A percentile compares a stretch with the other conserved stretches of the same genome.
Evolutionary conservation across 257 asterid genomes (phyloP).

Genomic region (Scutellaria barbata): DNA sequence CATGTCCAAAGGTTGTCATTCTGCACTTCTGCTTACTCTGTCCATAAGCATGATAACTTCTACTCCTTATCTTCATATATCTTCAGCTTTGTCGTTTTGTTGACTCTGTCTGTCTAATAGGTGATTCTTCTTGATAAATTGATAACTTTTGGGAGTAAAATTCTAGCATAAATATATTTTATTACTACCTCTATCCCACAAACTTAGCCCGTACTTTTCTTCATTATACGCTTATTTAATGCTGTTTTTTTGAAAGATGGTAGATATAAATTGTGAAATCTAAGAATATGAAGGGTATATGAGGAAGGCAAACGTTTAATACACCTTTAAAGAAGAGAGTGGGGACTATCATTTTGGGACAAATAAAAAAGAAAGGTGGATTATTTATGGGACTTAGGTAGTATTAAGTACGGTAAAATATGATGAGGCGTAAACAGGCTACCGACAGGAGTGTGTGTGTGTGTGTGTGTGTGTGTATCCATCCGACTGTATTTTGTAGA

Average conservation of each 20-base stretch:
- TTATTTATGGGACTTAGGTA: too few relatives aligned
- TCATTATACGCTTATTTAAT: too few relatives aligned
- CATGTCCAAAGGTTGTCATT: conserved; percentile 82
- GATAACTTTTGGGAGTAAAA: background rate
- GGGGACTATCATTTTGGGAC: too few relatives aligned
- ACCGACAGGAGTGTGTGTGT: background rate
- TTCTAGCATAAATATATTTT: background rate
- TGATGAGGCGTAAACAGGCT: background rate
- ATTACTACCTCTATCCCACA: too few relatives aligned
- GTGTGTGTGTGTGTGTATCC: background rate
- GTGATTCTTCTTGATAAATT: background rate
- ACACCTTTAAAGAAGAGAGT: too few relatives aligned
- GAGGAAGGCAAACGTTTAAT: too few relatives aligned
- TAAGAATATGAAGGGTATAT: too few relatives aligned
- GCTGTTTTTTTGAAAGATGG: too few relatives aligned
- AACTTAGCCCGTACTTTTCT: background rate
- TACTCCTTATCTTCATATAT: conserved; percentile 21
- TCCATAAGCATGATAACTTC: background rate
- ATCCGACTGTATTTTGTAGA: background rate
- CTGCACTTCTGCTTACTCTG: conserved; percentile 20
- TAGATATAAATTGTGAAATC: too few relatives aligned
- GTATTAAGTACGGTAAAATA: background rate
- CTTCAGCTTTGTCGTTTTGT: conserved; percentile 23
- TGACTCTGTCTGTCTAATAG: background rate
- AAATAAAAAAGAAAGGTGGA: too few relatives aligned